Conservation (phyloP, 257 asterid genomes). For the Solanum peruvianum region DNA sequence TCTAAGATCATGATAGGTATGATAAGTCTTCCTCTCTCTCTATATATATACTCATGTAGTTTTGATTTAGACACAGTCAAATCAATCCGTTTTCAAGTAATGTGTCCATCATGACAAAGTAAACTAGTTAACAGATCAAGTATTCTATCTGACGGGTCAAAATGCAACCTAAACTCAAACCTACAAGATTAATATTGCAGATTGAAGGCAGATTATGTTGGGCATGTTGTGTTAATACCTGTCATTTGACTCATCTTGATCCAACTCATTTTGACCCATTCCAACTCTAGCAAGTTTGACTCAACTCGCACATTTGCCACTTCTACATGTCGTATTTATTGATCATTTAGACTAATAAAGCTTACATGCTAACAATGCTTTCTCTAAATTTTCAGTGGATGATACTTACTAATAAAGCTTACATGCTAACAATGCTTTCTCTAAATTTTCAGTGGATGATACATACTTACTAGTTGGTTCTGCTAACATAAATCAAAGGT, state of each 20-base stretch:
- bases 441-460: slow-evolving; percentile 55
- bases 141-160: not conserved
- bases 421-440: not conserved
- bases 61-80: not conserved
- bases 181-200: not conserved
- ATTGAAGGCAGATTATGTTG: not conserved
- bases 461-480: slow-evolving; percentile 68
- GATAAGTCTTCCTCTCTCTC: not conserved
- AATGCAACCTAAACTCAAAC: not conserved
- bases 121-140: not conserved
- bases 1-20: slow-evolving; percentile 93
- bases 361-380: not conserved
- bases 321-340: not conserved
- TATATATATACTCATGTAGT: not conserved
- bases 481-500: slow-evolving; percentile 81
- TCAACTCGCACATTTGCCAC: not conserved
- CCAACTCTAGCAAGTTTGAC: not conserved
- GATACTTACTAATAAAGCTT: slow-evolving; percentile 28
- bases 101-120: not conserved
- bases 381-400: slow-evolving; percentile 41
- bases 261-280: not conserved
- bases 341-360: not conserved
- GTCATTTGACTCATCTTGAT: not conserved
- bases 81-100: not conserved
- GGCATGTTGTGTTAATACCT: not conserved